Conservation (phyloP, 495 filamentous ascomycete genomes). For the Zalerion maritima region DNA sequence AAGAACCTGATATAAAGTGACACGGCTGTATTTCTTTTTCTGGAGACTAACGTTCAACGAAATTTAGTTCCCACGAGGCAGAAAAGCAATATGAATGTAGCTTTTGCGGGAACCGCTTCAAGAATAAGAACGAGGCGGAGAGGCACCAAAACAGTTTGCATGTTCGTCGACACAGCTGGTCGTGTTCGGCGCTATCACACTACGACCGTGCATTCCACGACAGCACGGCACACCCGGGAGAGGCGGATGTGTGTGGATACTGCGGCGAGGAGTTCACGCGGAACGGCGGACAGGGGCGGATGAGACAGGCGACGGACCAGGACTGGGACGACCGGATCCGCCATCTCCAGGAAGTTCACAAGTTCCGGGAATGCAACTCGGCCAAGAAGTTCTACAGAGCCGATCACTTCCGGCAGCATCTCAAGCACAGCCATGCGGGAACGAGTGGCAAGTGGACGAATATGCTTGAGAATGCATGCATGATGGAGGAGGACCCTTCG, state of each 20-base stretch:
- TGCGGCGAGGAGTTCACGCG: constrained; percentile 88
- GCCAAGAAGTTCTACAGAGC: constrained; percentile 97
- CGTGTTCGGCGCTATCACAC: constrained; percentile 70
- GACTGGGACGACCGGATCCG: constrained; percentile 78
- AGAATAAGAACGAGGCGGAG: constrained; percentile 99
- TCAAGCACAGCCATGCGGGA: constrained; percentile 95
- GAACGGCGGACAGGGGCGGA: constrained; percentile 24
- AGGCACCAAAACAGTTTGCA: constrained; percentile 95
- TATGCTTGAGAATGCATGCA: constrained; percentile 89
- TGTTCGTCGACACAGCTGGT: constrained; percentile 92
- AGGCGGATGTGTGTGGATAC: constrained; percentile 79
- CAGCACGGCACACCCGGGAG: constrained; percentile 42
- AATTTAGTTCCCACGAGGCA: constrained; percentile 51
- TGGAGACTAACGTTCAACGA: constrained; percentile 7
- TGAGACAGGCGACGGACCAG: constrained; percentile 26
- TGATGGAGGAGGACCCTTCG: constrained; percentile 66
- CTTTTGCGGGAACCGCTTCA: constrained; percentile 91
- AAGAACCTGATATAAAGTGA: not conserved
- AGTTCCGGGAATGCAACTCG: constrained; percentile 96
- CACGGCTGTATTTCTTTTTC: not conserved
- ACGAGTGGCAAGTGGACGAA: constrained; percentile 99
- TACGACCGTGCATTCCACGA: constrained; percentile 77
- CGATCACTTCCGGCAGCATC: constrained; percentile 94
- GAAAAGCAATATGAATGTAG: constrained; percentile 94
- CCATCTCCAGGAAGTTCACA: constrained; percentile 81